phyloP scores from a whole-genome alignment of 192 early-diverging fungal genomes.

The Chytriomyces hyalinus region DNA sequence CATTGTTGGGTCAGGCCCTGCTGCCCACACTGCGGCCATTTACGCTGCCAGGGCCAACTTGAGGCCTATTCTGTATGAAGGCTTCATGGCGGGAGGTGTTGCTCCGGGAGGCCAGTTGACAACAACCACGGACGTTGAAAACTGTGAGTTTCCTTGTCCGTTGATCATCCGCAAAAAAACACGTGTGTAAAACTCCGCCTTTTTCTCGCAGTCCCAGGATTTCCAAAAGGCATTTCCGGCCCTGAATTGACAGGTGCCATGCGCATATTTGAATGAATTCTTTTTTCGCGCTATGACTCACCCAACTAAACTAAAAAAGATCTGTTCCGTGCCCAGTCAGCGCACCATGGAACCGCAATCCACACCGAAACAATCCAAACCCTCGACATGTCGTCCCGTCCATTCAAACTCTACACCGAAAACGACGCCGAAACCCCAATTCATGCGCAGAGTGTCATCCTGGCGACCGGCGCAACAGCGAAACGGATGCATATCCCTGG shows the following conservation, averaged over 20 bases:
- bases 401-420: conserved; percentile 90
- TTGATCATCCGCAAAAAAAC: background rate
- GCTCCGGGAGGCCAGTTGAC: conserved; percentile 85
- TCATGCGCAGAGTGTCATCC: conserved; percentile 79
- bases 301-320: background rate
- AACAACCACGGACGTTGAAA: conserved; percentile 88
- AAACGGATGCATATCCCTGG: conserved; percentile 74
- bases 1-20: conserved; percentile 67
- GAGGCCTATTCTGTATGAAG: conserved; percentile 92
- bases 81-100: conserved; percentile 89
- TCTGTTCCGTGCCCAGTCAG: conserved; percentile 66
- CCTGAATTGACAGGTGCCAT: conserved; percentile 85
- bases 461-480: conserved; percentile 96
- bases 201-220: conserved; percentile 72
- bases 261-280: conserved; percentile 38
- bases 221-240: conserved; percentile 90
- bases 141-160: conserved; percentile 26
- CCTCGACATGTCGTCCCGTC: conserved; percentile 79
- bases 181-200: background rate
- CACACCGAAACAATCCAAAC: conserved; percentile 88
- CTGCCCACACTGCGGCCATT: conserved; percentile 96
- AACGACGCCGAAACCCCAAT: conserved; percentile 63
- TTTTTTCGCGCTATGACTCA: background rate
- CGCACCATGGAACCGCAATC: conserved; percentile 84
- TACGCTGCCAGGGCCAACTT: conserved; percentile 95